Evolutionary conservation across 1,139 yeast species (phyloP).

Genomic region (Suhomyces choctaworum): DNA sequence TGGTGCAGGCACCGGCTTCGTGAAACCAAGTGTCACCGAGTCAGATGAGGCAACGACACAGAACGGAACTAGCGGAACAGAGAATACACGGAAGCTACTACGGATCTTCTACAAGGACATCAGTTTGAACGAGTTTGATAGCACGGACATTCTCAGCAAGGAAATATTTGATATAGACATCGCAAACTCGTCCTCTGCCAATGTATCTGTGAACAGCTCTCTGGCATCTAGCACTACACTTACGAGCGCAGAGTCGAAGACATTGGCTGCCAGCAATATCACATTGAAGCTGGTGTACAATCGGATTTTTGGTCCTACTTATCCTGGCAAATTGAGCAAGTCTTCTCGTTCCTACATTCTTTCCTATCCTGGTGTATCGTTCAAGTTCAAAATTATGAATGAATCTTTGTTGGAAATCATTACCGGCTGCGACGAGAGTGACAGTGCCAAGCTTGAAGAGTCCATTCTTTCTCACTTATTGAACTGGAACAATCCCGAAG

Average conservation of each 20-base stretch:
- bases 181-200: conserved; percentile 5
- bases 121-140: conserved; percentile 27
- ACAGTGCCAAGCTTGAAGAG: conserved; percentile 18
- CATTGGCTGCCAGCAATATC: conserved; percentile 13
- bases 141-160: conserved; percentile 8
- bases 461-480: conserved; percentile 31
- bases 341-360: conserved; percentile 33
- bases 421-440: conserved; percentile 6
- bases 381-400: conserved; percentile 35
- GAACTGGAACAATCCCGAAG: conserved; percentile 32
- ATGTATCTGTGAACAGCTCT: conserved; percentile 5
- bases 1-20: conserved; percentile 2
- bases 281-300: conserved; percentile 51
- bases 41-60: not conserved
- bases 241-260: conserved; percentile 7
- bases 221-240: conserved; percentile 7
- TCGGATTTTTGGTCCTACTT: conserved; percentile 62
- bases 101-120: conserved; percentile 35
- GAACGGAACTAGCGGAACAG: not conserved
- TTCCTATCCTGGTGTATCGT: conserved; percentile 58
- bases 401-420: conserved; percentile 17
- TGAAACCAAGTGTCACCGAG: conserved; percentile 9
- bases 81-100: conserved; percentile 5
- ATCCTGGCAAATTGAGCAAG: conserved; percentile 46
- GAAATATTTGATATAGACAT: not conserved